A percentile compares a stretch with the other conserved stretches of the same genome.
phyloP scores from a whole-genome alignment of 108 stramenopile genomes.

The Chaetoceros muelleri region DNA sequence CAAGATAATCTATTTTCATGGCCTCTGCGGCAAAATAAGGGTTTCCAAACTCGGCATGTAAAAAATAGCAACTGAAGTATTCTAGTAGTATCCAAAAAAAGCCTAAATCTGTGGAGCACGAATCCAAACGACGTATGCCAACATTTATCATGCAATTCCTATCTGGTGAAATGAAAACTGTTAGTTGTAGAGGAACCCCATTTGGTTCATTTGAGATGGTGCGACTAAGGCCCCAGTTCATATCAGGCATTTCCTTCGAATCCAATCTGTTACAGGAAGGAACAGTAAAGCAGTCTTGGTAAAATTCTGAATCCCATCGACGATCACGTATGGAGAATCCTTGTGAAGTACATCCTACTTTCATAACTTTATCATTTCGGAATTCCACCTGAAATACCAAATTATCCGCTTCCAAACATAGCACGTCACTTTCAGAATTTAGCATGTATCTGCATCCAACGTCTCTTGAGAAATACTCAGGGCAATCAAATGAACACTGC shows the following conservation, averaged over 20 bases:
- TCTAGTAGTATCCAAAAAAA: slow-evolving; percentile 59
- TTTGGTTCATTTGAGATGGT: slow-evolving; percentile 9
- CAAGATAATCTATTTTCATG: slow-evolving; percentile 8
- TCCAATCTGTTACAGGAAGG: too few relatives aligned
- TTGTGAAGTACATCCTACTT: neutral
- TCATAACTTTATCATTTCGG: slow-evolving; percentile 4
- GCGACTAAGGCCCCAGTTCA: slow-evolving; percentile 5
- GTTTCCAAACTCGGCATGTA: slow-evolving; percentile 46
- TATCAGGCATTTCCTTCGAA: too few relatives aligned
- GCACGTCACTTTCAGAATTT: neutral
- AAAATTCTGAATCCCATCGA: too few relatives aligned
- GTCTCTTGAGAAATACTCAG: slow-evolving; percentile 27
- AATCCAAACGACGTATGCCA: slow-evolving; percentile 40
- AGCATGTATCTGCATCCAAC: slow-evolving; percentile 14
- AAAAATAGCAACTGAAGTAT: slow-evolving; percentile 67
- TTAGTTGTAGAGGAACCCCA: slow-evolving; percentile 48
- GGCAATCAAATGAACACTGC: slow-evolving; percentile 47
- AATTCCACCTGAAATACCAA: slow-evolving; percentile 6
- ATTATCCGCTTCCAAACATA: neutral
- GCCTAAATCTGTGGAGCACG: slow-evolving; percentile 40
- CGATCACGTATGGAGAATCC: slow-evolving; percentile 6
- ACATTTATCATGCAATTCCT: slow-evolving; percentile 63
- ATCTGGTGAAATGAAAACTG: slow-evolving; percentile 71
- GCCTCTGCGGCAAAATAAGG: slow-evolving; percentile 32
- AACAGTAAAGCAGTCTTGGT: too few relatives aligned